Conservation (phyloP, 2,329 filamentous ascomycete genomes). For the Penicillium janthinellum region DNA sequence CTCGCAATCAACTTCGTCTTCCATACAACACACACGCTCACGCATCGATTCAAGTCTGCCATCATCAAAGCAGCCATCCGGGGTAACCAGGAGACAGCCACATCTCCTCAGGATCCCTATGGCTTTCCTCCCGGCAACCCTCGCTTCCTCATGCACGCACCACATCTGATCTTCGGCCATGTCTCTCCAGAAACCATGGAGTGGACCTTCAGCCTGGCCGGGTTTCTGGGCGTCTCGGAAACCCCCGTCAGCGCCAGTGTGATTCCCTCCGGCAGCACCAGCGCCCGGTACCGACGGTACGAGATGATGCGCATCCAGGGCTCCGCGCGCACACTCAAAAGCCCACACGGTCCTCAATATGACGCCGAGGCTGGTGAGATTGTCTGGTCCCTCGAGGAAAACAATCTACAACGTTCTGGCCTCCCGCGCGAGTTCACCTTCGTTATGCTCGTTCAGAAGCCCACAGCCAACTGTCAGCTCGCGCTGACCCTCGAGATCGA, state of each 20-base stretch:
- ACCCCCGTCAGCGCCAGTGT: constrained; percentile 46
- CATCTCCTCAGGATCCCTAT: constrained; percentile 1
- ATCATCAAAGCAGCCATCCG: constrained; percentile 44
- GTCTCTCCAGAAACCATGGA: constrained; percentile 52
- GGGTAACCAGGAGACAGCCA: constrained; percentile 6
- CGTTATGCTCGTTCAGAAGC: constrained; percentile 52
- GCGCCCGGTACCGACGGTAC: constrained; percentile 47
- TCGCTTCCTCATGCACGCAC: constrained; percentile 53
- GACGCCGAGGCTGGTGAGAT: constrained; percentile 50
- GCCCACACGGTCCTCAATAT: constrained; percentile 36
- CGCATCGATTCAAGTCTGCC: constrained; percentile 53
- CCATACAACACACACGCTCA: constrained; percentile 46
- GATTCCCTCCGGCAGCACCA: constrained; percentile 45
- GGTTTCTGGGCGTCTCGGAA: constrained; percentile 50
- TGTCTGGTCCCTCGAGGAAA: constrained; percentile 56
- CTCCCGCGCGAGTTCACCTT: constrained; percentile 56
- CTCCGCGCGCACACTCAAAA: constrained; percentile 46
- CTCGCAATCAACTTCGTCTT: constrained; percentile 54
- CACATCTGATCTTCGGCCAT: constrained; percentile 52
- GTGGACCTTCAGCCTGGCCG: constrained; percentile 52
- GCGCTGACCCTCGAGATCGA: constrained; percentile 47
- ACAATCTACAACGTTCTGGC: constrained; percentile 51
- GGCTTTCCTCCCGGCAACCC: constrained; percentile 35
- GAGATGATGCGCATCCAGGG: constrained; percentile 56
- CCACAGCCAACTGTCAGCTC: constrained; percentile 42